A percentile compares a stretch with the other conserved stretches of the same genome.
These are phyloP conservation scores for Vanrija pseudolonga DNA, from an alignment of 1,284 basidiomycete species.

Conservation along the genomic window DNA sequence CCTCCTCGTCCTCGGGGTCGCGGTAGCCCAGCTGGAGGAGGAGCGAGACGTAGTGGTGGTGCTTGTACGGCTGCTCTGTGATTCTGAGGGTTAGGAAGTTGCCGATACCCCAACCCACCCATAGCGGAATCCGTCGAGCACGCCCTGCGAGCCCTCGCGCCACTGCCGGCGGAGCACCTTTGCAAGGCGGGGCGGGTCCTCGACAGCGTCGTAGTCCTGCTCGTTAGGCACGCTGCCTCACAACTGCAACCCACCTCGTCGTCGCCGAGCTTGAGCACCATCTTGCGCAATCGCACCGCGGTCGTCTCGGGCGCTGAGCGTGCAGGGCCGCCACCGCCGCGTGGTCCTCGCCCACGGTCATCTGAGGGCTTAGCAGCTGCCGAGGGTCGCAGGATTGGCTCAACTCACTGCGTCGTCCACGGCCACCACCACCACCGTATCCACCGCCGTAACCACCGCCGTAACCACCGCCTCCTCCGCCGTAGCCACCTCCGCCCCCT, in stretches of 20 bases:
- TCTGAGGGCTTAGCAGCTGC: constrained; percentile 10
- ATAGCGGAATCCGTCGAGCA: constrained; percentile 66
- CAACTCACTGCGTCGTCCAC: constrained; percentile 24
- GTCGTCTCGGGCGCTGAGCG: constrained; percentile 58
- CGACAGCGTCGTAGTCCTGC: constrained; percentile 53
- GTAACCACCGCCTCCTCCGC: constrained; percentile 5
- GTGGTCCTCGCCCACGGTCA: constrained; percentile 22
- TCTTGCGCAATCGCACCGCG: constrained; percentile 64
- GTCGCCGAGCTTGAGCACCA: constrained; percentile 73
- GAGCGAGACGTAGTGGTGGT: constrained; percentile 79
- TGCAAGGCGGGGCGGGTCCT: constrained; percentile 65
- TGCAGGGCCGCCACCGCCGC: constrained; percentile 22
- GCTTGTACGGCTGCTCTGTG: constrained; percentile 87
- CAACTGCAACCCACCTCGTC: constrained; percentile 62
- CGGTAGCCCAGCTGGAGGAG: constrained; percentile 63
- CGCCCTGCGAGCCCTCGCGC: constrained; percentile 57
- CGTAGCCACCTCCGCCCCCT: constrained; percentile 11
- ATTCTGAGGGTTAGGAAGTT: constrained; percentile 53
- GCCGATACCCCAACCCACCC: constrained; percentile 54
- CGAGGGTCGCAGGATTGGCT: neutral
- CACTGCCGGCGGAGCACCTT: constrained; percentile 63
- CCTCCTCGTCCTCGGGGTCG: constrained; percentile 25
- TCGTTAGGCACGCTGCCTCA: neutral
- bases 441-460: constrained; percentile 18
- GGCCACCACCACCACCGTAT: constrained; percentile 22